Conservation (phyloP, 163 green algal genomes). For the Chloroidium sp. region DNA sequence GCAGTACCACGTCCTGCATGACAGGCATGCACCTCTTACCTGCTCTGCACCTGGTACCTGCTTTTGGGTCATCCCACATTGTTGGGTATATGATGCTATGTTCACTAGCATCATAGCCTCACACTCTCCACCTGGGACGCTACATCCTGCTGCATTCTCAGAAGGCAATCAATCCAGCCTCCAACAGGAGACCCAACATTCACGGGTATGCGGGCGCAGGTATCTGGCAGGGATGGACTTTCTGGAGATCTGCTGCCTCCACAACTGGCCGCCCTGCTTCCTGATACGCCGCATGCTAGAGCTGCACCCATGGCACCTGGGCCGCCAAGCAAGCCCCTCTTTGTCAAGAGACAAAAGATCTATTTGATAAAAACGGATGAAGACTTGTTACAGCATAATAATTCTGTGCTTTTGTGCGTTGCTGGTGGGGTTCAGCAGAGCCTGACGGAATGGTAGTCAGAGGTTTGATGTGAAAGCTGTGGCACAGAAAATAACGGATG, state of each 20-base stretch:
- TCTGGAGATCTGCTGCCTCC: conserved; percentile 39
- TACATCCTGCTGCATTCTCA: neutral
- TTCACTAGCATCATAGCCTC: neutral
- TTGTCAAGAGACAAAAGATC: neutral
- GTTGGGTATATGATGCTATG: conserved; percentile 24
- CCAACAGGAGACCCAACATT: no score
- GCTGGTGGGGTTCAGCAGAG: neutral
- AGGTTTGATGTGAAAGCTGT: neutral
- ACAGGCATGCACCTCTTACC: neutral
- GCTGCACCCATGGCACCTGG: conserved; percentile 18
- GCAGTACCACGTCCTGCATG: neutral
- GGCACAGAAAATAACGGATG: neutral
- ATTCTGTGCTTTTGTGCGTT: neutral
- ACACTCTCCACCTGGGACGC: neutral
- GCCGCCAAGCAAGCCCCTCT: neutral
- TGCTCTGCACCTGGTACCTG: neutral
- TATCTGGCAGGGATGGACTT: conserved; percentile 39
- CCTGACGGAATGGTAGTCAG: neutral
- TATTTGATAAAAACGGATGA: neutral
- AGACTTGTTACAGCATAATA: no score
- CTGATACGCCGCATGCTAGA: conserved; percentile 68
- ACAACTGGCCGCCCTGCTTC: conserved; percentile 69
- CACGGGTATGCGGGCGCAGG: neutral
- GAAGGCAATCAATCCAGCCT: neutral
- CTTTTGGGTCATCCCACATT: neutral